A percentile compares a stretch with the other conserved stretches of the same genome.
Conservation (phyloP, 306 rosid genomes). For the Medicago truncatula region MtrunA17r5.0-ANR NC_053042.1:44107501-44108000, state of each 20-base stretch:
- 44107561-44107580: too few species aligned
- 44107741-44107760: conserved; percentile 9
- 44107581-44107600: neutral
- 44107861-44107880: conserved; percentile 17
- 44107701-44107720: too few species aligned
- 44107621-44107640: neutral
- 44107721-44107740: neutral
- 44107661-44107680: too few species aligned
- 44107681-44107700: too few species aligned
- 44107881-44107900: neutral
- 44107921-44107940: too few species aligned
- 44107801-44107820: conserved; percentile 8
- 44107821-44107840: neutral
- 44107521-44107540: too few species aligned
- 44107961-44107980: neutral
- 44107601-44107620: conserved; percentile 22
- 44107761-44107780: conserved; percentile 14
- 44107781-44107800: conserved; percentile 16
- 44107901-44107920: too few species aligned
- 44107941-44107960: conserved; percentile 22
- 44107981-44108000: neutral
- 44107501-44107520: neutral
- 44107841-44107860: conserved; percentile 8
- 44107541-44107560: too few species aligned
- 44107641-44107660: conserved; percentile 14